Evolutionary conservation across 768 basidiomycete genomes (phyloP).

Genomic region (Pleurotus citrinopileatus): DNA sequence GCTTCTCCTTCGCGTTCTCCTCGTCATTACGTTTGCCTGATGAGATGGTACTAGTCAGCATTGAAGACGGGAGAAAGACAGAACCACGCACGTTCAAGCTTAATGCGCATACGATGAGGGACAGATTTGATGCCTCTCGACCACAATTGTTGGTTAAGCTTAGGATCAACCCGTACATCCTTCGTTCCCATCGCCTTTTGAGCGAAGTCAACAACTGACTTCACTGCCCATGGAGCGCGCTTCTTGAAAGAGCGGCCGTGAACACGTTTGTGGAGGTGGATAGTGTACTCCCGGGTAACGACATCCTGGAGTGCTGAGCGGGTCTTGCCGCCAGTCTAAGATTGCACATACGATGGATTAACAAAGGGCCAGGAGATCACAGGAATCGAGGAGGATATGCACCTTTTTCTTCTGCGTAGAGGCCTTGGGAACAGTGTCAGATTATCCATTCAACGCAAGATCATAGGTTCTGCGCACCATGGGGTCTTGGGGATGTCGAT

Average conservation of each 20-base stretch:
- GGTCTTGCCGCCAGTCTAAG: constrained; percentile 76
- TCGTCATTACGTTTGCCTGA: constrained; percentile 98
- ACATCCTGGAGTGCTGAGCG: constrained; percentile 98
- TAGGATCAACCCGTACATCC: constrained; percentile 93
- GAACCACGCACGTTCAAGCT: constrained; percentile 80
- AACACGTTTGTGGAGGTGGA: constrained; percentile 94
- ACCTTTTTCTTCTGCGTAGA: constrained; percentile 60
- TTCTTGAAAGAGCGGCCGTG: constrained; percentile 96
- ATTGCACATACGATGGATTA: not conserved
- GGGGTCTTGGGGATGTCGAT: constrained; percentile 59
- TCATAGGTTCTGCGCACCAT: constrained; percentile 46
- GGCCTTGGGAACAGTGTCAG: constrained; percentile 33
- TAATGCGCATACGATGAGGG: constrained; percentile 88
- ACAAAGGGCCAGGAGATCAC: not conserved
- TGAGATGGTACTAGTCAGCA: not conserved
- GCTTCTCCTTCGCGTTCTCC: constrained; percentile 97
- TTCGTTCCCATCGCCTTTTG: constrained; percentile 93
- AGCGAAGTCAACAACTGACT: constrained; percentile 90
- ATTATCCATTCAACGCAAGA: constrained; percentile 2
- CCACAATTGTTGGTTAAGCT: constrained; percentile 97
- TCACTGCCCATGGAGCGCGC: constrained; percentile 95
- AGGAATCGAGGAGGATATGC: no score
- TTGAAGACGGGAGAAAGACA: constrained; percentile 8
- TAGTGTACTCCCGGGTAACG: constrained; percentile 98
- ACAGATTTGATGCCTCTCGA: constrained; percentile 90